Evolutionary conservation across 2,329 filamentous ascomycete species (phyloP).

Genomic region (Juglanconis juglandina): DNA sequence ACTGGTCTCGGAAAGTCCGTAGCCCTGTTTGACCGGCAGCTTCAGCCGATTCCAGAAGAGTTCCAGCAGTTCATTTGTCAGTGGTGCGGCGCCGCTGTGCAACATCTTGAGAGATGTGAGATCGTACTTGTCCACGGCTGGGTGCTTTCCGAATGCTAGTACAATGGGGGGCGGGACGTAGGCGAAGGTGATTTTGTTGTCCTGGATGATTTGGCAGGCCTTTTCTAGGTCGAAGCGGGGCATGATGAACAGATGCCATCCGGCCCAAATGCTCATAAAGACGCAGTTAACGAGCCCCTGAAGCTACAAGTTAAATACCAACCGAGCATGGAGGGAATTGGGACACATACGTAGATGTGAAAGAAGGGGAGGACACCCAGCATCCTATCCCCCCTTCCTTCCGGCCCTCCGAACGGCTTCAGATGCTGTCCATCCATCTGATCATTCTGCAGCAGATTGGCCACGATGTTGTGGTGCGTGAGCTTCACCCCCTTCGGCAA

Average conservation of each 20-base stretch:
- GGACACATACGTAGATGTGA: conserved; percentile 73
- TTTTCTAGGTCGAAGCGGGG: conserved; percentile 76
- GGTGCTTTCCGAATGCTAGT: conserved; percentile 75
- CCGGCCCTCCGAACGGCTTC: conserved; percentile 53
- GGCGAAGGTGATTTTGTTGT: conserved; percentile 69
- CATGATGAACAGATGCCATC: conserved; percentile 67
- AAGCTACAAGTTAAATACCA: no score
- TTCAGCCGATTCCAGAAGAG: conserved; percentile 70
- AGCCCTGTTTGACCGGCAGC: conserved; percentile 85
- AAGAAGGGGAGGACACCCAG: conserved; percentile 84
- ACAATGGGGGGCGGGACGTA: conserved; percentile 86
- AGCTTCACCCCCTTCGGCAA: conserved; percentile 89
- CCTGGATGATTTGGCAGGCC: conserved; percentile 74
- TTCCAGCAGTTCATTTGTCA: conserved; percentile 77
- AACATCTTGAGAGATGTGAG: conserved; percentile 75
- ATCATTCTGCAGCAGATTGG: conserved; percentile 62
- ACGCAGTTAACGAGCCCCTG: conserved; percentile 68
- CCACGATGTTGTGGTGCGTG: conserved; percentile 75
- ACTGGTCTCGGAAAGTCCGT: conserved; percentile 83
- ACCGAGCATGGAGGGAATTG: background rate
- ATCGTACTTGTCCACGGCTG: conserved; percentile 75
- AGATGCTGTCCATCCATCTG: conserved; percentile 54
- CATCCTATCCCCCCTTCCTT: conserved; percentile 66
- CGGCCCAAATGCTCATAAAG: conserved; percentile 63
- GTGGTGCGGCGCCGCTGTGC: conserved; percentile 82